A percentile compares a stretch with the other conserved stretches of the same genome.
These are phyloP conservation scores for Asterochloris erici DNA, from an alignment of 139 green algal species.

Conservation along the genomic window DNA sequence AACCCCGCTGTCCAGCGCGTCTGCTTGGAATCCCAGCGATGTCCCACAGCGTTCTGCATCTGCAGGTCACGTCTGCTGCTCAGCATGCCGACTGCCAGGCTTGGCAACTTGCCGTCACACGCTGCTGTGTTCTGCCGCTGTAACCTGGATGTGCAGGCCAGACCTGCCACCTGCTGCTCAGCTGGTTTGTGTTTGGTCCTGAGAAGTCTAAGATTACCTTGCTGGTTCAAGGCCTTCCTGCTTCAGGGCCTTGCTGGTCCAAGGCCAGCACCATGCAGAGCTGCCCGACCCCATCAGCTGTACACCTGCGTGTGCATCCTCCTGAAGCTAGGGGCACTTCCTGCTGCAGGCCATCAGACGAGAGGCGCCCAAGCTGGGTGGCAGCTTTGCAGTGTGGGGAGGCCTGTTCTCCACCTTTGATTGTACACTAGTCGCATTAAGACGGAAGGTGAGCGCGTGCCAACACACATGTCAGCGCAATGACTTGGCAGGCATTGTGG, in stretches of 20 bases:
- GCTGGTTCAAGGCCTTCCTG: not conserved
- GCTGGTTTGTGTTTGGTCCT: no score
- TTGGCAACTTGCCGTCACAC: no score
- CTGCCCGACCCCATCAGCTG: not conserved
- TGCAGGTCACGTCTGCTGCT: no score
- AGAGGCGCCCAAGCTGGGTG: constrained; percentile 91
- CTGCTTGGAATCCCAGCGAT: no score
- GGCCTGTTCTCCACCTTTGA: constrained; percentile 97
- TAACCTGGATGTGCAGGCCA: no score
- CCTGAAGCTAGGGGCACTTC: not conserved
- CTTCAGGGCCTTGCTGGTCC: not conserved
- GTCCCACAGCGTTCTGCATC: no score
- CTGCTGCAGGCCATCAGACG: constrained; percentile 65
- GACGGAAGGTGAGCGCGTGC: constrained; percentile 68
- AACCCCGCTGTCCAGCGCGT: no score
- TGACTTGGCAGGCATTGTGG: not conserved
- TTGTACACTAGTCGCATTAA: constrained; percentile 89
- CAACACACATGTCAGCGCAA: not conserved
- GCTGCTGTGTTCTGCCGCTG: no score
- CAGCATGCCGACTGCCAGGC: no score
- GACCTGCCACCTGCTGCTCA: no score
- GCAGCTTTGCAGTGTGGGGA: constrained; percentile 98
- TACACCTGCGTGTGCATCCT: not conserved
- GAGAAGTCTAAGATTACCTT: no score
- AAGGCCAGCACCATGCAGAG: not conserved